Conservation (phyloP, 306 rosid genomes). For the Albizia julibrissin region DNA sequence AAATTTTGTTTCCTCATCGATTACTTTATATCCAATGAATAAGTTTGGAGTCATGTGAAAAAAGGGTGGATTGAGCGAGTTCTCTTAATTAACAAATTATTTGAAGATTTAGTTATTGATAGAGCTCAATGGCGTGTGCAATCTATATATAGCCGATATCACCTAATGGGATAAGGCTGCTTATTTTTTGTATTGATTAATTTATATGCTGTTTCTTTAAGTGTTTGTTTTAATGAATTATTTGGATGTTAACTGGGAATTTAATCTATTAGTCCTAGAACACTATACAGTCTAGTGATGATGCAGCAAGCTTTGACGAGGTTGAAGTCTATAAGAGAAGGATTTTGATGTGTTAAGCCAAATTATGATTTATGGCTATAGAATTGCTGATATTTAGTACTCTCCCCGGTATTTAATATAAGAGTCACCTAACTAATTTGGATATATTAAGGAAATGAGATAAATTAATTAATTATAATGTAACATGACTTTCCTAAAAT, state of each 20-base stretch:
- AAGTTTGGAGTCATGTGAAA: too few relatives aligned
- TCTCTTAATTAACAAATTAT: too few relatives aligned
- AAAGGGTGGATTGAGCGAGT: too few relatives aligned
- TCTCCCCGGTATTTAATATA: accelerated
- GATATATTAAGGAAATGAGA: too few relatives aligned
- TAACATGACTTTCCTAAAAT: too few relatives aligned
- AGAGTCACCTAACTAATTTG: too few relatives aligned
- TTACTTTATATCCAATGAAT: background rate
- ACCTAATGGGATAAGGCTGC: too few relatives aligned
- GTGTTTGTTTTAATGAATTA: background rate
- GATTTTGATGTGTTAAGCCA: background rate
- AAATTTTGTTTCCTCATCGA: background rate
- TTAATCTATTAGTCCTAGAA: background rate
- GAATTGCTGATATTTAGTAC: background rate
- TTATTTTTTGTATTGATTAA: too few relatives aligned
- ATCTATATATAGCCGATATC: too few relatives aligned
- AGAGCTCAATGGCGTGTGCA: too few relatives aligned
- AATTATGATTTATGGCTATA: background rate
- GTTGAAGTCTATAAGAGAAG: background rate
- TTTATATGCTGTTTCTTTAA: background rate
- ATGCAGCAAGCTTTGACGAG: background rate
- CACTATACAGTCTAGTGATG: background rate
- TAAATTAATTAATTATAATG: too few relatives aligned
- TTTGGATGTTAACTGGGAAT: background rate
- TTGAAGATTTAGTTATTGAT: too few relatives aligned